phyloP scores from a whole-genome alignment of 805 yeast genomes.

The Helenozyma rhizophorensis region DNA sequence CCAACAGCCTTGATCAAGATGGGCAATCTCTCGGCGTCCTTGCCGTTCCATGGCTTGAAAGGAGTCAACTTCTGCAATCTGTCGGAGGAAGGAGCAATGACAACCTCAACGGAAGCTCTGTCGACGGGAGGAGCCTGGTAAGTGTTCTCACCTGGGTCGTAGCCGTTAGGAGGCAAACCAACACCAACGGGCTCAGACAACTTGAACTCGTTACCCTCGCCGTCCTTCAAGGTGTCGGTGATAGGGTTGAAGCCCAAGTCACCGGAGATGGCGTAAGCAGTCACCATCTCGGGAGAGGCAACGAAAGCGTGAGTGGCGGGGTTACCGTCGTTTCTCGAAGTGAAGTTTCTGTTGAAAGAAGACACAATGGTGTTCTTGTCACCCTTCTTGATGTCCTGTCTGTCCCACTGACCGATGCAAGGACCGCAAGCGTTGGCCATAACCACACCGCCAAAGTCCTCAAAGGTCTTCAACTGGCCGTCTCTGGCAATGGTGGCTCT shows the following conservation, averaged over 20 bases:
- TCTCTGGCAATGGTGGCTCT: conserved; percentile 98
- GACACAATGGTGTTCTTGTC: conserved; percentile 96
- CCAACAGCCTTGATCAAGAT: conserved; percentile 94
- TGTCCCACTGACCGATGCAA: conserved; percentile 99
- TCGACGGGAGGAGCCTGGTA: conserved; percentile 96
- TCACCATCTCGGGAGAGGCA: conserved; percentile 94
- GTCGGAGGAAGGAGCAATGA: conserved; percentile 85
- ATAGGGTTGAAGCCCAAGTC: conserved; percentile 95
- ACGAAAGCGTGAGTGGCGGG: conserved; percentile 95
- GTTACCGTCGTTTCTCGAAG: conserved; percentile 97
- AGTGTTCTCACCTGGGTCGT: conserved; percentile 90
- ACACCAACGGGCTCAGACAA: conserved; percentile 85
- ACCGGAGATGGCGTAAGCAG: conserved; percentile 95
- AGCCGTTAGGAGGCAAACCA: conserved; percentile 86
- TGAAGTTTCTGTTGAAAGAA: conserved; percentile 96
- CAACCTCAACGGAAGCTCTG: conserved; percentile 69
- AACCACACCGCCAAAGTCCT: conserved; percentile 89
- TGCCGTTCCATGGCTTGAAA: conserved; percentile 94
- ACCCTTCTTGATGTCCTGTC: conserved; percentile 87
- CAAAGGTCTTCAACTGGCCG: conserved; percentile 84
- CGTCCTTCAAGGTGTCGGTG: conserved; percentile 82
- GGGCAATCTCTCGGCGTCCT: conserved; percentile 85
- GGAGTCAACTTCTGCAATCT: conserved; percentile 94
- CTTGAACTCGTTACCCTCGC: conserved; percentile 87
- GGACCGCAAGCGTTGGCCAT: conserved; percentile 99